These are phyloP conservation scores for Elsinoe fawcettii DNA, from an alignment of 2,329 filamentous ascomycete genomes.

Conservation along the genomic window DNA sequence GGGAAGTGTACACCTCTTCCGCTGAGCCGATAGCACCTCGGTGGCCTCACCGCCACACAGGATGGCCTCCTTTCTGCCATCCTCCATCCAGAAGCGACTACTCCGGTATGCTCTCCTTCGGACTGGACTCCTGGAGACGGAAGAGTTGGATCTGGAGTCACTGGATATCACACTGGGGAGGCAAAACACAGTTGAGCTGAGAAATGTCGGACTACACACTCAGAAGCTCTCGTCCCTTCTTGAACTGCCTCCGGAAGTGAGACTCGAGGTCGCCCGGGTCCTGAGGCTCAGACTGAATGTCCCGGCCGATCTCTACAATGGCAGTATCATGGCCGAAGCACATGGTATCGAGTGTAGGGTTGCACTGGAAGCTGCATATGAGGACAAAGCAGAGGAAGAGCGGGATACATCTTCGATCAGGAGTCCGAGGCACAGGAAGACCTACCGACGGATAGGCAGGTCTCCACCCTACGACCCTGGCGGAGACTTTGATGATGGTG, in stretches of 20 bases:
- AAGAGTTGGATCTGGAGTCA: constrained; percentile 77
- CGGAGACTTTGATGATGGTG: constrained; percentile 25
- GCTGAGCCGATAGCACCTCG: not conserved
- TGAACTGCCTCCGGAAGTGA: constrained; percentile 63
- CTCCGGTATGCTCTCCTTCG: constrained; percentile 77
- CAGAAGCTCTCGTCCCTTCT: constrained; percentile 75
- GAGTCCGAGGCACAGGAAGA: constrained; percentile 30
- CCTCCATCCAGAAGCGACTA: constrained; percentile 76
- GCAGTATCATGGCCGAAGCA: constrained; percentile 72
- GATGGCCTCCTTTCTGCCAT: constrained; percentile 58
- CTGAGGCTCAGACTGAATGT: constrained; percentile 71
- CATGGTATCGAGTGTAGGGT: constrained; percentile 67
- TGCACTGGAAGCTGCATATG: constrained; percentile 20
- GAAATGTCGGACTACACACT: constrained; percentile 73
- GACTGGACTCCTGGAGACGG: constrained; percentile 79
- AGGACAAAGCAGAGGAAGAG: constrained; percentile 29
- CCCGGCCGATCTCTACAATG: constrained; percentile 79
- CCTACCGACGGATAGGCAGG: constrained; percentile 28
- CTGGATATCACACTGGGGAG: constrained; percentile 76
- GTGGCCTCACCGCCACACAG: not conserved
- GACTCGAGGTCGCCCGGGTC: constrained; percentile 66
- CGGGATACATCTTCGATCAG: constrained; percentile 24
- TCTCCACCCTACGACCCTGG: constrained; percentile 23
- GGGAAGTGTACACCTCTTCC: not conserved
- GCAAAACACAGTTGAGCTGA: constrained; percentile 74